phyloP scores from a whole-genome alignment of 192 early-diverging fungal genomes.

The Backusella tuberculispora region DNA sequence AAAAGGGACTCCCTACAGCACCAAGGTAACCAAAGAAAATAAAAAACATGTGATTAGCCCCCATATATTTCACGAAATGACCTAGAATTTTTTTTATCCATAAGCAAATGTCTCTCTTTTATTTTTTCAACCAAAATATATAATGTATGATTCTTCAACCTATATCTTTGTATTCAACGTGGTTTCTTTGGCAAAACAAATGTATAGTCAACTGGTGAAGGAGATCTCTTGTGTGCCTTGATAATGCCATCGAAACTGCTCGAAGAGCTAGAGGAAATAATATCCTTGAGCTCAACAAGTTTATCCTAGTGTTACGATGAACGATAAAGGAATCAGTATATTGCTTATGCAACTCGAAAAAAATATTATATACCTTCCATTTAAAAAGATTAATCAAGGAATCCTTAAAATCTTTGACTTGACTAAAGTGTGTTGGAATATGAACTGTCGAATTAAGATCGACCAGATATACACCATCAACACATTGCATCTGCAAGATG shows the following conservation, averaged over 20 bases:
- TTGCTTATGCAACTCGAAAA: conserved; percentile 9
- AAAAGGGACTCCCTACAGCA: too few relatives aligned
- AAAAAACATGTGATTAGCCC: too few relatives aligned
- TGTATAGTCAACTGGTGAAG: background rate
- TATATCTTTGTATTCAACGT: background rate
- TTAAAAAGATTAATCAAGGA: conserved; percentile 20
- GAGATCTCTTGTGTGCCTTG: background rate
- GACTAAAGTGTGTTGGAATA: conserved; percentile 2
- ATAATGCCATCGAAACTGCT: background rate
- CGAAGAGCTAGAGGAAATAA: background rate
- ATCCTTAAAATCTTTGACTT: conserved; percentile 18
- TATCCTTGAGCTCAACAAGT: background rate
- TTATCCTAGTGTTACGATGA: conserved; percentile 17
- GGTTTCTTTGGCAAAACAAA: background rate
- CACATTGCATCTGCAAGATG: background rate
- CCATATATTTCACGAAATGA: too few relatives aligned
- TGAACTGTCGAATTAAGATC: conserved; percentile 15
- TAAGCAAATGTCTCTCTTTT: background rate
- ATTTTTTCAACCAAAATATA: background rate
- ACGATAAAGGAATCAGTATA: conserved; percentile 16
- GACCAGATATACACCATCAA: conserved; percentile 16
- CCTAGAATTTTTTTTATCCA: too few relatives aligned
- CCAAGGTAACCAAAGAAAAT: too few relatives aligned
- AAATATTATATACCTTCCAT: conserved; percentile 8
- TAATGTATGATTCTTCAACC: background rate